Percentiles rank a stretch among this genome's conserved stretches.
phyloP scores from a whole-genome alignment of 2,329 filamentous ascomycete species.

The Paraphaeosphaeria minitans region DNA sequence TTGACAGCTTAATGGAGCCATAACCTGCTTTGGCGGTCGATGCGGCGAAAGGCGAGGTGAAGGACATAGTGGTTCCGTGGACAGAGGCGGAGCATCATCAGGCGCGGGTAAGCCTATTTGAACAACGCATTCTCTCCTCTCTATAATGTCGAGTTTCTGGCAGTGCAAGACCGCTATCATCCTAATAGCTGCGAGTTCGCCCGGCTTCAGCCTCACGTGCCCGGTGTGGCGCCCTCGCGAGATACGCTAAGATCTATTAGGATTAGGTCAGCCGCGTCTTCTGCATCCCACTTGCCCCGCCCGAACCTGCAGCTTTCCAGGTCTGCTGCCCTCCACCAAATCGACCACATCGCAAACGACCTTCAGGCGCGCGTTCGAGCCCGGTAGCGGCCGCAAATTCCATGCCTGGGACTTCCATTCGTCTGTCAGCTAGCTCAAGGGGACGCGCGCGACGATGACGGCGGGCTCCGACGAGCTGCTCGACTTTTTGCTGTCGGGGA shows the following conservation, averaged over 20 bases:
- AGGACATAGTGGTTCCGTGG: constrained; percentile 29
- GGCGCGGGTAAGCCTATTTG: background rate
- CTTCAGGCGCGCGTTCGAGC: constrained; percentile 28
- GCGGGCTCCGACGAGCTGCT: constrained; percentile 61
- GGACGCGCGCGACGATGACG: constrained; percentile 34
- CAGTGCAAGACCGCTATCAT: background rate
- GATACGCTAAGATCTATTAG: background rate
- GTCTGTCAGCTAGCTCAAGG: constrained; percentile 21
- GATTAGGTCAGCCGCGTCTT: background rate
- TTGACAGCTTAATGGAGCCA: constrained; percentile 74
- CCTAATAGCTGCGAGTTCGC: background rate
- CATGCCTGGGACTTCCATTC: constrained; percentile 22
- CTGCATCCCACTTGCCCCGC: constrained; percentile 10
- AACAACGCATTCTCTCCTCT: background rate
- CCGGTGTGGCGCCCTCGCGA: background rate
- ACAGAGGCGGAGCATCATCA: constrained; percentile 1
- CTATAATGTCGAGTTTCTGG: background rate
- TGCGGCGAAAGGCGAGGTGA: constrained; percentile 73
- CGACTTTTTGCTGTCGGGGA: constrained; percentile 62
- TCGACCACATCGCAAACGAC: background rate
- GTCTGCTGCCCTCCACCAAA: constrained; percentile 4
- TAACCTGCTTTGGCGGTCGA: constrained; percentile 76
- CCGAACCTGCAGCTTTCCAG: constrained; percentile 5
- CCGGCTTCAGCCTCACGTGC: background rate
- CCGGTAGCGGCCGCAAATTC: constrained; percentile 16